Evolutionary conservation across 2,329 filamentous ascomycete species (phyloP).

Genomic region (Herpomyces periplanetae): DNA sequence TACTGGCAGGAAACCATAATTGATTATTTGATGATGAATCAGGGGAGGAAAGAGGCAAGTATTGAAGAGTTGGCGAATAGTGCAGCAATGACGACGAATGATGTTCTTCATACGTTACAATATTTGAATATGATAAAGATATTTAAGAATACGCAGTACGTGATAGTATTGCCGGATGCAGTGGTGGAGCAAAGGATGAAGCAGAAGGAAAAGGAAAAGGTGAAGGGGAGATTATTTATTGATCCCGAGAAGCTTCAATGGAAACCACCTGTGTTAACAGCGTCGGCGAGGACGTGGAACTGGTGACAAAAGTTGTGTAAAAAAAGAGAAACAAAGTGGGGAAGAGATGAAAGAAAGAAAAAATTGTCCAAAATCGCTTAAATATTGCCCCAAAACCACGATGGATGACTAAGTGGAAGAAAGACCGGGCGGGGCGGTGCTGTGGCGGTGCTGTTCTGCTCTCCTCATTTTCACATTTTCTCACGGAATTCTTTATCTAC

Average conservation of each 20-base stretch:
- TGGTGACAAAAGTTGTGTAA: no score
- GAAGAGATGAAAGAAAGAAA: no score
- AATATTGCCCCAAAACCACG: no score
- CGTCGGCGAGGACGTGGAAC: conserved; percentile 65
- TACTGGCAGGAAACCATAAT: conserved; percentile 93
- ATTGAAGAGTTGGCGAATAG: conserved; percentile 44
- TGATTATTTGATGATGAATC: conserved; percentile 35
- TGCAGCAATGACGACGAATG: conserved; percentile 81
- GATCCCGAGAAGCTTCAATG: conserved; percentile 45
- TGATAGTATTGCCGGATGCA: conserved; percentile 60
- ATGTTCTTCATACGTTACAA: conserved; percentile 76
- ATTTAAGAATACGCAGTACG: conserved; percentile 43
- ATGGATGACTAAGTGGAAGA: no score
- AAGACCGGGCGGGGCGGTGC: no score
- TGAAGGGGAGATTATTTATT: conserved; percentile 35
- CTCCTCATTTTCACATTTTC: no score
- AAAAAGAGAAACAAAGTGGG: no score
- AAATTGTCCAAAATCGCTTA: no score
- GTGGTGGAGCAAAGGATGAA: conserved; percentile 26
- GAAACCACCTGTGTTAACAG: conserved; percentile 84
- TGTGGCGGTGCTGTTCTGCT: no score
- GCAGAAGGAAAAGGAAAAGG: conserved; percentile 36
- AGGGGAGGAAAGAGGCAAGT: conserved; percentile 26
- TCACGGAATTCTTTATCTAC: no score
- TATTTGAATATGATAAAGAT: conserved; percentile 79